Evolutionary conservation across 2,329 filamentous ascomycete species (phyloP), one percentile per base, ranked within the genome.

Genomic region (Colletotrichum musicola): DNA sequence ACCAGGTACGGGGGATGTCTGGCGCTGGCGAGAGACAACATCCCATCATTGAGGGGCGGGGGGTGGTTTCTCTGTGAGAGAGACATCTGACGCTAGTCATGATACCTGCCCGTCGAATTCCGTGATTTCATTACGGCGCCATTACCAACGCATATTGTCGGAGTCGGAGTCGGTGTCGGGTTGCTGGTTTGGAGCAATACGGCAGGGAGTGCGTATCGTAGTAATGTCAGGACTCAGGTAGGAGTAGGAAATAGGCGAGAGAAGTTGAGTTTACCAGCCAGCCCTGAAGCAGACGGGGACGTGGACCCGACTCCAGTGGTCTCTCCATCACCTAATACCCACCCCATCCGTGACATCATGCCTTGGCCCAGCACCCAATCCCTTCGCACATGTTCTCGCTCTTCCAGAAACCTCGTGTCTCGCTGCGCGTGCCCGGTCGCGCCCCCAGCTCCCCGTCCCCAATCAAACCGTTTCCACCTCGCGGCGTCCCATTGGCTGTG

Each of bases 391-490:
- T 66, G 60, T 53, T 42, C 64, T 50, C 49, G 51, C 64, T 62
- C 57, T 68, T 65, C 65, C 62, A 65, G 65, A 59, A 68, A 65
- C 62, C 65, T 65, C 49, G 61, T 65, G 65, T 65, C 62, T 65
- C 30, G 10, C 42, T 56, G 62, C 50, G 49, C 40, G 66, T 61
- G 66, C 66, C 66, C 44, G 25, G 62, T 40, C 62, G 50, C 44
- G 50, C 35, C 54, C 65, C 62, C 62, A 38, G 62, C 62, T 69
- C 42, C 12, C 56, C 30, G 20, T 56, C 49, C 35, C 55, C 62
- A 69, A 69, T 69, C 50, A 69, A 69, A 66, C 66, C 55, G 62
- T 69, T 69, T 57, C 62, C 66, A 69, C 66, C 42, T 50, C 18
- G n/a, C 16, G n/a, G 10, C 30, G 30, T 44, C 50, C 47, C 55